phyloP scores from a whole-genome alignment of 108 stramenopile species.

The Bacterosira constricta region DNA sequence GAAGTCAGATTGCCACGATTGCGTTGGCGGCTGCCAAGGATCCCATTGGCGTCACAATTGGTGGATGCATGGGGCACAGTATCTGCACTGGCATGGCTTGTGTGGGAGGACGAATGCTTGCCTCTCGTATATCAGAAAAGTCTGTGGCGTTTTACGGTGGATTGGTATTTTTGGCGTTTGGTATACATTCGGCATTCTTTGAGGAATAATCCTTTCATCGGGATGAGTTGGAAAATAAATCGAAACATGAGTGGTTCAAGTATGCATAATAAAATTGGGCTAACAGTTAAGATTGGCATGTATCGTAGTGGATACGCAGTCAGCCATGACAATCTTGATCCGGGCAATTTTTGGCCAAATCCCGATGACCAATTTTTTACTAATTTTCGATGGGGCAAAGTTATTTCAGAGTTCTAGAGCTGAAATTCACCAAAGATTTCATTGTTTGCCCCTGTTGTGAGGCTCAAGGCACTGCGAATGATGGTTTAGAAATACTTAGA shows the following conservation, averaged over 20 bases:
- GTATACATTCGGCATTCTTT: constrained; percentile 90
- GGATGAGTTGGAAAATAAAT: too few species aligned
- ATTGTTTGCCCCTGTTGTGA: too few species aligned
- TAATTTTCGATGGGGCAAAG: background rate
- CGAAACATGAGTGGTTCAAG: too few species aligned
- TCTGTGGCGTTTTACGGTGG: constrained; percentile 92
- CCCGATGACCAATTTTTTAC: too few species aligned
- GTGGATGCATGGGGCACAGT: constrained; percentile 96
- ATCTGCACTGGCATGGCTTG: constrained; percentile 97
- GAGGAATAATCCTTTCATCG: constrained; percentile 51
- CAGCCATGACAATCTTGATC: too few species aligned
- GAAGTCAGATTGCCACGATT: constrained; percentile 99
- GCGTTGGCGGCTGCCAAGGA: constrained; percentile 97
- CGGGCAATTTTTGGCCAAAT: too few species aligned
- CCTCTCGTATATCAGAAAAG: constrained; percentile 93
- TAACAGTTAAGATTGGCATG: too few species aligned
- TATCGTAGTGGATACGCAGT: too few species aligned
- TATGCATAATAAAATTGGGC: too few species aligned
- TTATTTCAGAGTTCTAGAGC: background rate
- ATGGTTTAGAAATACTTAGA: too few species aligned
- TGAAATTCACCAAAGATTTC: too few species aligned
- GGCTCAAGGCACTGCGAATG: too few species aligned
- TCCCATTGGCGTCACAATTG: constrained; percentile 94
- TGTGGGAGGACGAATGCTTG: constrained; percentile 98
- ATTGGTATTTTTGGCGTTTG: constrained; percentile 93